Base-by-base conservation (phyloP, 345 rosid species). In the Citrus unshiu region DNA sequence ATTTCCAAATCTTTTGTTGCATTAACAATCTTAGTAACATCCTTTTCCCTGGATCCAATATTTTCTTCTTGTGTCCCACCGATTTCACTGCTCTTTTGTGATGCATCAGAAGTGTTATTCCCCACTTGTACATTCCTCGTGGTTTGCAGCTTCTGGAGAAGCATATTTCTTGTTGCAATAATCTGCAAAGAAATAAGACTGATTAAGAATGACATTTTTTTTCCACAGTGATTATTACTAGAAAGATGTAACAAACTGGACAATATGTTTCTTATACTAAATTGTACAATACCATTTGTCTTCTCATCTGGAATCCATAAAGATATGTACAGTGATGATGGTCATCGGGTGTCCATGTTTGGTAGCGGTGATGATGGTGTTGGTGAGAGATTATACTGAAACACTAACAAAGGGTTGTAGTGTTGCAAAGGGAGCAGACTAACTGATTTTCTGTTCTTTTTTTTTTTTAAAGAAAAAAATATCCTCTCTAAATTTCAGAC, bases 141-240 rank as follows among this genome's bases (percentile, higher is more conserved):
- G 68, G 76, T 78, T 76, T 81, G 86, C 73, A 90, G 78, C 82
- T 90, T 89, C 84, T 60, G 87, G 82, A 90, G 71, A 65, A 92
- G 90, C 51, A 79, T 32, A 68, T 89, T 88, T 83, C 97, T 88
- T 39, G 89, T 90, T 81, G 85, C 84, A 69, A 81, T 79, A 51
- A 90, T 86, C 97, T 92, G 89, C 77, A 79, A 76, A 37, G 9
- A 59, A 59, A 72, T 30, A 54, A 30, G 29, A 22, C 51, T 56
- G 34, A 49, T 68, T 54, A 40, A 35, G 22, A 19, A 70, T 34
- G 70, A 72, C 4, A 34, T 34, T 22, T 10, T 5, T 22, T 25
- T 7, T 35, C 54, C 4, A 69, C 2, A 5, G 58, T 46, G 21
- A 51, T 29, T 54, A 35, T 51, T 51, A 8, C 56, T 29, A 29